Conservation (phyloP, 2,329 filamentous ascomycete species). For the Alternaria solani region DNA sequence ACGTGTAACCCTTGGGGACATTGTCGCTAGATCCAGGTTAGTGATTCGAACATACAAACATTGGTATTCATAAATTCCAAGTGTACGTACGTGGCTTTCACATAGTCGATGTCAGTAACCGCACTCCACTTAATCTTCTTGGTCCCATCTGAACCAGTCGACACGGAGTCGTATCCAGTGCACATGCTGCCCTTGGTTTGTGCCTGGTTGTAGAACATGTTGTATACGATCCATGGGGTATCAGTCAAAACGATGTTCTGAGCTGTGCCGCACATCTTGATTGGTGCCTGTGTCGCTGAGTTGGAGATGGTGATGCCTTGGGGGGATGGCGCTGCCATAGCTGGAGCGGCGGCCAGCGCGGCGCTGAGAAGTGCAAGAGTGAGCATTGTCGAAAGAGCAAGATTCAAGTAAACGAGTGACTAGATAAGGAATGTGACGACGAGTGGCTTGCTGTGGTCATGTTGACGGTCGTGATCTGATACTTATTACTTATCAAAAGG, state of each 20-base stretch:
- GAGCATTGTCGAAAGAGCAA: neutral
- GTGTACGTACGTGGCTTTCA: conserved; percentile 27
- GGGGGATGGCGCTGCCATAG: conserved; percentile 18
- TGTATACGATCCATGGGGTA: conserved; percentile 57
- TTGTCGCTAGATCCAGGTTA: conserved; percentile 35
- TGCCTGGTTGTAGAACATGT: conserved; percentile 56
- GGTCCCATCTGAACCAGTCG: conserved; percentile 38
- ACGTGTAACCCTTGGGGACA: conserved; percentile 56
- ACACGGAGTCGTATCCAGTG: conserved; percentile 50
- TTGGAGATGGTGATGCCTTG: conserved; percentile 24
- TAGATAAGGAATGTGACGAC: neutral
- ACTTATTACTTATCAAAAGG: neutral
- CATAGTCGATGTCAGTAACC: conserved; percentile 51
- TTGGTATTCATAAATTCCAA: neutral
- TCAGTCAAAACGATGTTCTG: conserved; percentile 45
- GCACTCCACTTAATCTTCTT: conserved; percentile 52
- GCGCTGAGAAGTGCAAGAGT: conserved; percentile 12
- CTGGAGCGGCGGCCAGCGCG: conserved; percentile 19
- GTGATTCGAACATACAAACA: neutral
- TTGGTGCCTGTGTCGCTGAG: conserved; percentile 23
- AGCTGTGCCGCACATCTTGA: conserved; percentile 23
- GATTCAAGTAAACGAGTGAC: neutral
- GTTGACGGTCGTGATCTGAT: neutral
- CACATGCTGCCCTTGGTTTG: conserved; percentile 53
- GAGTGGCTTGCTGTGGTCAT: neutral